These are phyloP conservation scores for Cladorrhinum samala DNA, from an alignment of 495 filamentous ascomycete genomes.

Conservation along the genomic window DNA sequence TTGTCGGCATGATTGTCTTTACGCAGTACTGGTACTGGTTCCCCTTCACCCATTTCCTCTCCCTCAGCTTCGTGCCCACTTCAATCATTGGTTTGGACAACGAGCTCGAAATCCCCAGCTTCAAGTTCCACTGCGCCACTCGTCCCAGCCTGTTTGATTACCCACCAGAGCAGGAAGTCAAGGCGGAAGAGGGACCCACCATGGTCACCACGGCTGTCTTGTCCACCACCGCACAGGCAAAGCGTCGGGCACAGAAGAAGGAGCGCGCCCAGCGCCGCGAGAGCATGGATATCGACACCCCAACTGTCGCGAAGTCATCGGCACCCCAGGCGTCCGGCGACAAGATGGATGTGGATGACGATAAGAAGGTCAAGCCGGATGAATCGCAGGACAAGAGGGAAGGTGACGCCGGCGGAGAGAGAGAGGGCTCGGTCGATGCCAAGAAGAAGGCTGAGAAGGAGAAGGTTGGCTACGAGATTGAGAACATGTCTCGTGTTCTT, in stretches of 20 bases:
- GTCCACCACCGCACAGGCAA: constrained; percentile 94
- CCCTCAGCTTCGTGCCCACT: constrained; percentile 87
- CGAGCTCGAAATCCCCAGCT: constrained; percentile 86
- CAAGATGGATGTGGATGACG: constrained; percentile 89
- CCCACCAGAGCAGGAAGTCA: constrained; percentile 90
- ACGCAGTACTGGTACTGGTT: constrained; percentile 99
- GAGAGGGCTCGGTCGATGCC: constrained; percentile 47
- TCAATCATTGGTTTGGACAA: constrained; percentile 91
- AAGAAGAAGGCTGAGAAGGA: constrained; percentile 93
- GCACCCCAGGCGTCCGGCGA: constrained; percentile 50
- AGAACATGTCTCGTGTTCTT: constrained; percentile 94
- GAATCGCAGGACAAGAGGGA: constrained; percentile 57
- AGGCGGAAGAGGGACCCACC: constrained; percentile 85
- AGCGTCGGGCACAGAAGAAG: constrained; percentile 79
- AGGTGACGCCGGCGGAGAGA: constrained; percentile 45
- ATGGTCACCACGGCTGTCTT: constrained; percentile 94
- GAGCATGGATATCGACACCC: constrained; percentile 84
- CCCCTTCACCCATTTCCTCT: constrained; percentile 95
- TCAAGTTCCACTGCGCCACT: constrained; percentile 94
- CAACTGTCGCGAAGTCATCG: constrained; percentile 68
- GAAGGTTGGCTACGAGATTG: constrained; percentile 89
- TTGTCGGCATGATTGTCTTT: constrained; percentile 97
- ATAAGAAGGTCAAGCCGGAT: constrained; percentile 52
- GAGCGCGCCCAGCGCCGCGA: constrained; percentile 65
- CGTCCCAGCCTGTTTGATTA: constrained; percentile 96